Evolutionary conservation across 1,139 yeast genomes (phyloP).

Genomic region (Saccharomyces hybrid): DNA sequence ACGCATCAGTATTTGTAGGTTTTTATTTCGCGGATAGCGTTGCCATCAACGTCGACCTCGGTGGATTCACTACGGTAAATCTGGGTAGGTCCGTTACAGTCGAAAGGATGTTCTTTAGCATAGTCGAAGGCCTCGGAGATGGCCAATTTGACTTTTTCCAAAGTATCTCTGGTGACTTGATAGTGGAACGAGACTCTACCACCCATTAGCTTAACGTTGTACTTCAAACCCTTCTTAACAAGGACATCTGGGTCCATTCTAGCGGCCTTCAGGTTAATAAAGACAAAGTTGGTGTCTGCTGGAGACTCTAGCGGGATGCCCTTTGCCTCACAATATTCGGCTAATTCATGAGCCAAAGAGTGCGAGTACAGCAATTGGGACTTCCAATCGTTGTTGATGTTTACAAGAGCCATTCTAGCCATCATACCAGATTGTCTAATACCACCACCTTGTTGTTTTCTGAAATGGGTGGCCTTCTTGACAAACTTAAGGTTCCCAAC

Average conservation of each 20-base stretch:
- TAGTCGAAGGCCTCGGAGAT: conserved; percentile 50
- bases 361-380: conserved; percentile 52
- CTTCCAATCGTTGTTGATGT: conserved; percentile 67
- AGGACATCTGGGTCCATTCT: conserved; percentile 53
- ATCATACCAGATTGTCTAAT: conserved; percentile 83
- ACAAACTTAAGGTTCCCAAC: conserved; percentile 62
- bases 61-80: conserved; percentile 35
- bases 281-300: conserved; percentile 80
- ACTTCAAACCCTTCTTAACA: conserved; percentile 48
- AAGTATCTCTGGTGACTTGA: conserved; percentile 59
- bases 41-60: conserved; percentile 28
- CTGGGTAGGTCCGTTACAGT: conserved; percentile 36
- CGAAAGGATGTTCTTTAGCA: conserved; percentile 37
- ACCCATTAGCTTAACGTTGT: conserved; percentile 63
- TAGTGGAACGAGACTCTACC: conserved; percentile 79
- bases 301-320: conserved; percentile 62
- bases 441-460: conserved; percentile 94
- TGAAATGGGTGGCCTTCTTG: conserved; percentile 73
- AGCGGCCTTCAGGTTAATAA: conserved; percentile 55
- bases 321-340: conserved; percentile 46
- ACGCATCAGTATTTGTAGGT: conserved; percentile 25
- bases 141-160: conserved; percentile 57
- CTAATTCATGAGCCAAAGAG: conserved; percentile 58
- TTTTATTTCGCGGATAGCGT: conserved; percentile 27
- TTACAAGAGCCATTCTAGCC: conserved; percentile 71